Conservation (phyloP, 2,329 filamentous ascomycete genomes). For the Dissoconium aciculare region DNA sequence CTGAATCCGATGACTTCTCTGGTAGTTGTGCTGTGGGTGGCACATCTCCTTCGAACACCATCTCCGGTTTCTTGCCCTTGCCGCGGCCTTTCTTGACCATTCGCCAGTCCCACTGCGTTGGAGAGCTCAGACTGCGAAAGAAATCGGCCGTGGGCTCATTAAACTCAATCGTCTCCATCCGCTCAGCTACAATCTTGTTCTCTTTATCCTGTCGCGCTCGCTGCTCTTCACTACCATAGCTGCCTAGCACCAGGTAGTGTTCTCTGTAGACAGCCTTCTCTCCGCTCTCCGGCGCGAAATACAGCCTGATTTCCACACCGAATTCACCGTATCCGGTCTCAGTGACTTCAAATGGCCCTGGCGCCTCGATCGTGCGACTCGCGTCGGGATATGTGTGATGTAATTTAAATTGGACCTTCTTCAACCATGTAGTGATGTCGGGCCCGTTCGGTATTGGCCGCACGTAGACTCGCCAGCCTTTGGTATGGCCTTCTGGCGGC, state of each 20-base stretch:
- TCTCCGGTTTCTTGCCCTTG: slow-evolving; percentile 34
- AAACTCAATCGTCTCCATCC: slow-evolving; percentile 89
- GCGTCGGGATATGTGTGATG: slow-evolving; percentile 94
- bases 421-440: slow-evolving; percentile 87
- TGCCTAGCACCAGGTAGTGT: slow-evolving; percentile 80
- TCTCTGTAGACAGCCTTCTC: slow-evolving; percentile 96
- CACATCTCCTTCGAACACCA: slow-evolving; percentile 42
- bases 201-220: slow-evolving; percentile 48
- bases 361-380: slow-evolving; percentile 64
- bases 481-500: slow-evolving; percentile 80
- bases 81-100: slow-evolving; percentile 43
- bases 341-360: slow-evolving; percentile 62
- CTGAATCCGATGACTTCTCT: slow-evolving; percentile 47
- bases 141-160: slow-evolving; percentile 92
- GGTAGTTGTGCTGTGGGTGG: slow-evolving; percentile 60
- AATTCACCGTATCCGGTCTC: slow-evolving; percentile 99
- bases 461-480: slow-evolving; percentile 92
- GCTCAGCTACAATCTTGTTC: slow-evolving; percentile 58
- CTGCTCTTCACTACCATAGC: slow-evolving; percentile 67
- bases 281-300: slow-evolving; percentile 72
- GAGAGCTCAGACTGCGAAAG: slow-evolving; percentile 69
- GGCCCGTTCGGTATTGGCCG: slow-evolving; percentile 70
- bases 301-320: slow-evolving; percentile 86
- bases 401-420: slow-evolving; percentile 94
- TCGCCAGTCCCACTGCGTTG: slow-evolving; percentile 42